Percentiles rank a stretch among this genome's conserved stretches.
These are phyloP conservation scores for Pichia pseudocactophila DNA, from an alignment of 805 yeast species.

Conservation along the genomic window DNA sequence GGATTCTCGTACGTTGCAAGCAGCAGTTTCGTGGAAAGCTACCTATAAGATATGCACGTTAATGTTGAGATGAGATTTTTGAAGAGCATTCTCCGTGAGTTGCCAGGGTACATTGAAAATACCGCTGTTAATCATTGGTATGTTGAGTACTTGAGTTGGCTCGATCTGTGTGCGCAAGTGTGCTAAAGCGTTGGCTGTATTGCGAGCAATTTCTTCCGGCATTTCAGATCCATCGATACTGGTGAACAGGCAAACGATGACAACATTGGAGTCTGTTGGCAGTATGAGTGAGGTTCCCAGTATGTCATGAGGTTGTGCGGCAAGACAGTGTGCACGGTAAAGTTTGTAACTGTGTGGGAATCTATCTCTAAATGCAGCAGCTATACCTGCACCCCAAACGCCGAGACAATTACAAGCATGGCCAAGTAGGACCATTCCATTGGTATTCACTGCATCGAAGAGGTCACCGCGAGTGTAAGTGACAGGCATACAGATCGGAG, in stretches of 20 bases:
- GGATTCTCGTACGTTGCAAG: conserved; percentile 41
- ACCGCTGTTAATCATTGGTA: conserved; percentile 80
- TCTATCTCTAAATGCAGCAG: conserved; percentile 41
- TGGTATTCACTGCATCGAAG: too few species aligned
- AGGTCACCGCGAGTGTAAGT: too few species aligned
- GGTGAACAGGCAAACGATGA: conserved; percentile 67
- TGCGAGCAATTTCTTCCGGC: conserved; percentile 36
- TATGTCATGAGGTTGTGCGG: conserved; percentile 24
- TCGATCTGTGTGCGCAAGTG: too few species aligned
- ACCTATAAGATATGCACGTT: conserved; percentile 36
- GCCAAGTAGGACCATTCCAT: conserved; percentile 33
- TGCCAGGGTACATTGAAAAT: conserved; percentile 77
- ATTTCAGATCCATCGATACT: conserved; percentile 45
- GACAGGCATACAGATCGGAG: too few species aligned
- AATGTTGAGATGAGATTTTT: conserved; percentile 27
- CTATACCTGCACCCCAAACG: conserved; percentile 82
- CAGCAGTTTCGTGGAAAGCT: conserved; percentile 28
- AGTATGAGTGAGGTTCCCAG: conserved; percentile 50
- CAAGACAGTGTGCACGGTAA: conserved; percentile 38
- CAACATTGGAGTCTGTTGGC: conserved; percentile 26
- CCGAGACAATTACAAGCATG: conserved; percentile 81
- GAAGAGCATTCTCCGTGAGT: conserved; percentile 46
- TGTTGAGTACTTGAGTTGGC: conserved; percentile 27
- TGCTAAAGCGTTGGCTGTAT: conserved; percentile 42
- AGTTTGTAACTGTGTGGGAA: conserved; percentile 49